Evolutionary conservation across 371 early-diverging fungal genomes (phyloP).

Genomic region (Capillidium rhysosporum): DNA sequence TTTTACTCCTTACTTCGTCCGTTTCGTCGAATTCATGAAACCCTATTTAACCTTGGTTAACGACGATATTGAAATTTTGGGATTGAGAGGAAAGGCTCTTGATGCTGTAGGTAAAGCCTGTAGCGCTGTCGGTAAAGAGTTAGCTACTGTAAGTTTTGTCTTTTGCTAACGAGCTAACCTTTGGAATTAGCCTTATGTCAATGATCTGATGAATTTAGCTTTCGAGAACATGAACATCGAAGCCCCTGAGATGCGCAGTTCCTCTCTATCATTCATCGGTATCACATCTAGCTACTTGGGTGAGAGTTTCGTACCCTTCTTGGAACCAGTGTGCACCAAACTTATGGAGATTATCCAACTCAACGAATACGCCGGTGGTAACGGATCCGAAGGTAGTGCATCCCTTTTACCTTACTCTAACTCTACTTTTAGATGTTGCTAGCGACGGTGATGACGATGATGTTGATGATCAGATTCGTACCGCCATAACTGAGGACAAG

Average conservation of each 20-base stretch:
- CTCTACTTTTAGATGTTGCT: slow-evolving; percentile 16
- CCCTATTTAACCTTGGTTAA: slow-evolving; percentile 47
- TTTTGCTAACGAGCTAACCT: too few species aligned
- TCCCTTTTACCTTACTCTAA: slow-evolving; percentile 23
- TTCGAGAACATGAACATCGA: slow-evolving; percentile 54
- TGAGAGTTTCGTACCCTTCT: slow-evolving; percentile 56
- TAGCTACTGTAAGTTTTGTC: slow-evolving; percentile 16
- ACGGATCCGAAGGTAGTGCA: slow-evolving; percentile 17
- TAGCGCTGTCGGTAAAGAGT: slow-evolving; percentile 64
- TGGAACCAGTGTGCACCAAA: slow-evolving; percentile 51
- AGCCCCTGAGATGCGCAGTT: slow-evolving; percentile 54
- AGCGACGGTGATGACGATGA: slow-evolving; percentile 3
- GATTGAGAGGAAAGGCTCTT: slow-evolving; percentile 55
- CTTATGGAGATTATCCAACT: slow-evolving; percentile 48
- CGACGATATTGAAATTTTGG: slow-evolving; percentile 34
- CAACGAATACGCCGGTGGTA: slow-evolving; percentile 35
- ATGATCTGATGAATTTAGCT: slow-evolving; percentile 49
- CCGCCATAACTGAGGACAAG: slow-evolving; percentile 79
- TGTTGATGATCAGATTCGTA: slow-evolving; percentile 34
- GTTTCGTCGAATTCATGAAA: slow-evolving; percentile 44
- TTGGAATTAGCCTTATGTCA: slow-evolving; percentile 35
- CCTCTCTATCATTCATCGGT: slow-evolving; percentile 69
- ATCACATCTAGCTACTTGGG: slow-evolving; percentile 62
- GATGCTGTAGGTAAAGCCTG: slow-evolving; percentile 74
- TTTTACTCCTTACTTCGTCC: slow-evolving; percentile 61